Evolutionary conservation across 2,329 filamentous ascomycete species (phyloP).

Genomic region (Cladobotryum protrusum): DNA sequence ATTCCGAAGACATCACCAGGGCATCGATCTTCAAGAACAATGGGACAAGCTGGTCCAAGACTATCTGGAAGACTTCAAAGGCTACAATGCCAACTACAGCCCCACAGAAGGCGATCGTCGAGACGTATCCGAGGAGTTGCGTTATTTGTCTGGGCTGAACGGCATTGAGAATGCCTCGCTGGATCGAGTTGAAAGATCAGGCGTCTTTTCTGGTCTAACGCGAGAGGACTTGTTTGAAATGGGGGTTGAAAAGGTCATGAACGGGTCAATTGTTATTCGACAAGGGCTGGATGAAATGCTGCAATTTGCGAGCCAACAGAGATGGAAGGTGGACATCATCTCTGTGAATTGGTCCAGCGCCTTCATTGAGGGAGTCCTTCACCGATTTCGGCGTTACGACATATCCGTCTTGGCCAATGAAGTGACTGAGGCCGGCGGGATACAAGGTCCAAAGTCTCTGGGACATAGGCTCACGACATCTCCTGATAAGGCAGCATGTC

Average conservation of each 20-base stretch:
- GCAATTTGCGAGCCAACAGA: constrained; percentile 18
- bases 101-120: constrained; percentile 28
- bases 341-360: constrained; percentile 47
- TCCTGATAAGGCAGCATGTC: constrained; percentile 34
- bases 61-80: constrained; percentile 38
- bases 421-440: constrained; percentile 30
- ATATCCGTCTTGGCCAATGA: constrained; percentile 41
- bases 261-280: constrained; percentile 30
- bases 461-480: constrained; percentile 29
- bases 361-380: constrained; percentile 42
- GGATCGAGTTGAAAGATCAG: constrained; percentile 34
- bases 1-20: constrained; percentile 22
- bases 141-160: constrained; percentile 38
- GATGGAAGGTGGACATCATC: constrained; percentile 38
- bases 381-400: constrained; percentile 16
- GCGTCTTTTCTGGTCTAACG: constrained; percentile 39
- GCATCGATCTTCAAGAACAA: constrained; percentile 27
- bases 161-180: constrained; percentile 42
- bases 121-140: constrained; percentile 33
- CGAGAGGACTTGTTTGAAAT: constrained; percentile 28
- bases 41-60: constrained; percentile 42
- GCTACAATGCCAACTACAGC: constrained; percentile 30
- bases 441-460: constrained; percentile 35
- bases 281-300: constrained; percentile 35
- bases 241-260: constrained; percentile 30